Evolutionary conservation across 2,329 filamentous ascomycete species (phyloP), one percentile per base, ranked within the genome.

Genomic region (Sclerotinia subarctica): DNA sequence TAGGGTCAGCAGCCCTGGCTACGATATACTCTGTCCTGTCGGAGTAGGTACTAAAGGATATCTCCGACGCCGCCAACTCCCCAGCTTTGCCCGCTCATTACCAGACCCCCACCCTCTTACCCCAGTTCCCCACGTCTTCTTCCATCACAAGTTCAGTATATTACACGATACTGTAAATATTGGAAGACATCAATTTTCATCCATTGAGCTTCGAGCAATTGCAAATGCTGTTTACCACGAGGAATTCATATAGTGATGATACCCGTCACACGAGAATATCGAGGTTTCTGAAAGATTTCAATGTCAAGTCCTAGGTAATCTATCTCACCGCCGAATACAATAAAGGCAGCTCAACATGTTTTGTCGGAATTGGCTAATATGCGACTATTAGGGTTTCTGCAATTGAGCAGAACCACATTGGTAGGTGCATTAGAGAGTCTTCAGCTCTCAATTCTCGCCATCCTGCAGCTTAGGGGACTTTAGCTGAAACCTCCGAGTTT

Each of bases 271-370:
- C 19, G 29, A 66, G 32, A 49, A 57, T 59, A 42, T 59, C 26
- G 26, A 59, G 46, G 32, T 26, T 38, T 51, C 51, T 44, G 26
- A 7, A 51, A 24, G n/a, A 49, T 66, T 35, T 38, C 52, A 59
- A 66, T 66, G 64, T 59, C 53, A 51, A 60, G 64, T 26, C 64
- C 64, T 38, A 60, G 53, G 64, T 66, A 66, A 59, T 46, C 29
- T 5, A 59, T 35, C 53, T 65, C 63, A 58, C 42, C 38, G 38
- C 38, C 52, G n/a, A 51, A 51, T 19, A 26, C 5, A 51, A 38
- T 15, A 8, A 32, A 15, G 21, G 32, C 29, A 51, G 38, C 15
- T 35, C 32, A 51, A 26, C n/a, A 35, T 59, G 46, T 51, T 4
- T 29, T 51, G 38, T 51, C 46, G n/a, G 24, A 19, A 7, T 51